Base-by-base conservation (phyloP, 2,329 filamentous ascomycete genomes). In the Fusarium falciforme region DNA sequence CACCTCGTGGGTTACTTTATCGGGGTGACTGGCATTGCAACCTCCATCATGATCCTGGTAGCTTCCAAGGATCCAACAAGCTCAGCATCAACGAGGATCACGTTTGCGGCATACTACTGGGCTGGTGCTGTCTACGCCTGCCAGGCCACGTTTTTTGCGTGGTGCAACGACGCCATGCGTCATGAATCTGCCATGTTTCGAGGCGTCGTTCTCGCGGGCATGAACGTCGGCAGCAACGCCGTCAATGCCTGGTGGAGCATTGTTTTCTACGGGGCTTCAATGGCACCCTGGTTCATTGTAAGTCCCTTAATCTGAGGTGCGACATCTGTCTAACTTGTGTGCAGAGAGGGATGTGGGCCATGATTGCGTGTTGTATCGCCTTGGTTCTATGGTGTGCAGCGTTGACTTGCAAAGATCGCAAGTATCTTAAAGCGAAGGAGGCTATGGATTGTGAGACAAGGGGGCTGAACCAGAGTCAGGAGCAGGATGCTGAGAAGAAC, bases 171-270 rank as follows among this genome's bases (percentile, higher is more conserved):
- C 76, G 89, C 90, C 3, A 88, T 93, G 83, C 86, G 90, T 9
- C 87, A 88, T 64, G 89, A 93, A 75, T 89, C 93, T 68, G 87
- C 88, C 22, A 86, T 90, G 54, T 88, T 91, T 73, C 85, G 92
- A 5, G 90, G 88, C 3, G 87, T 94, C 2, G 92, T 94, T 0
- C 87, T 94, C 38, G 92, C 92, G 0, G 89, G 90, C 14, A 94
- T 94, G 92, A 94, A 93, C 68, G 64, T 91, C 75, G 89, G 89
- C 1, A 92, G 86, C 76, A 93, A 92, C 76, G 89, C 90, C 0
- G 85, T 94, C 7, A 93, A 94, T 76, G 90, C 91, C 0, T 94
- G 91, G 91, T 94, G 92, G 92, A 90, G 87, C 68, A 89, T 94
- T 44, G 74, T 94, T 1, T 94, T 94, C 71, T 94, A 93, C 76